phyloP scores from a whole-genome alignment of 306 rosid species.

The Quercus berberidifolia region DNA sequence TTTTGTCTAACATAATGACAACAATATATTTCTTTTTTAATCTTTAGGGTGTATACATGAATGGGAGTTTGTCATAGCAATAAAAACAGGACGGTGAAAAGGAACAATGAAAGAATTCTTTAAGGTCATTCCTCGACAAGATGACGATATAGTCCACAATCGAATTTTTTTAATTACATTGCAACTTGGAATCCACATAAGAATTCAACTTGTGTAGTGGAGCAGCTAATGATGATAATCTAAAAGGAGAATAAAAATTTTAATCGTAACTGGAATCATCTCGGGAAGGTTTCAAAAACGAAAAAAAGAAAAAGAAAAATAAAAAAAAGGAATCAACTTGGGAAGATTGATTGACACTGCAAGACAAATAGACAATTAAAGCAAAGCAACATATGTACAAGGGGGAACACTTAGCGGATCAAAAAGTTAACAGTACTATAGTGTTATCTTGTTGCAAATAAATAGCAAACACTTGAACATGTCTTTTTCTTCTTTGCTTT shows the following conservation, averaged over 20 bases:
- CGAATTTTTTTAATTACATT: background rate
- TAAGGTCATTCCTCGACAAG: background rate
- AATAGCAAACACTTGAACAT: background rate
- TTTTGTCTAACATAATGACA: background rate
- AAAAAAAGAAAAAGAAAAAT: background rate
- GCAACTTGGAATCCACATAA: constrained; percentile 17
- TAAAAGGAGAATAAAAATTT: background rate
- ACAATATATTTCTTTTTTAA: background rate
- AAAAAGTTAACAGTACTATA: background rate
- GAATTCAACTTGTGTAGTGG: constrained; percentile 32
- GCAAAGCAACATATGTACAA: background rate
- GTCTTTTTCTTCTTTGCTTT: background rate
- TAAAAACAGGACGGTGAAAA: background rate
- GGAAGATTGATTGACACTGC: background rate
- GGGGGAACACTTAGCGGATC: background rate
- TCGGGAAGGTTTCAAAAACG: background rate
- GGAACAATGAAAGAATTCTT: background rate
- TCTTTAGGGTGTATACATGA: background rate
- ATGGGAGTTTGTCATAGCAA: background rate
- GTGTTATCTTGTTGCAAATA: background rate
- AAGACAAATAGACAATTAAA: background rate
- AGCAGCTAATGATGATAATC: constrained; percentile 3
- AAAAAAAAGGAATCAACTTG: constrained; percentile 7
- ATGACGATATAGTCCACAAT: constrained; percentile 8
- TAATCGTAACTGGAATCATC: background rate